Percentiles rank a stretch among this genome's conserved stretches.
Evolutionary conservation across 768 basidiomycete genomes (phyloP).

Genomic region (Porphyrellus cyaneotinctus): DNA sequence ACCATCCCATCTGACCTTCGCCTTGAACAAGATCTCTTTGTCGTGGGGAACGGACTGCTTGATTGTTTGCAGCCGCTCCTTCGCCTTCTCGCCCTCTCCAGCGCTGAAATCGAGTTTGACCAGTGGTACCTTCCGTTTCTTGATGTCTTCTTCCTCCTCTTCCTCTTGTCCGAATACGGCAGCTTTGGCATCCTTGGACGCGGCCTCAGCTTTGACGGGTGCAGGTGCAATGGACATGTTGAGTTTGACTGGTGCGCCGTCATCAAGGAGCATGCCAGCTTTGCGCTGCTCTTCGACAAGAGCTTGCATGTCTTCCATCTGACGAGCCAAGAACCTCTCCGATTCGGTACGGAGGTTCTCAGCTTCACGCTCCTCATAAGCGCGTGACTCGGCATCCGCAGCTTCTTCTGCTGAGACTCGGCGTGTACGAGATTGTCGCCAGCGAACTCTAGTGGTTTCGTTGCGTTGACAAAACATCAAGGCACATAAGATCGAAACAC

Average conservation of each 20-base stretch:
- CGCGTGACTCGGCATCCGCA: constrained; percentile 78
- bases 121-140: constrained; percentile 81
- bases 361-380: constrained; percentile 79
- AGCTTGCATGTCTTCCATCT: constrained; percentile 95
- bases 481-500: constrained; percentile 20
- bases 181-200: constrained; percentile 45
- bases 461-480: not conserved
- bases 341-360: constrained; percentile 87
- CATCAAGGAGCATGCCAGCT: constrained; percentile 85
- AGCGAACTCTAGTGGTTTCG: constrained; percentile 54
- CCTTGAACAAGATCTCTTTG: constrained; percentile 74
- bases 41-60: constrained; percentile 70
- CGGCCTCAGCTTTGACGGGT: constrained; percentile 43
- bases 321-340: constrained; percentile 87
- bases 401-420: constrained; percentile 74
- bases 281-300: constrained; percentile 88
- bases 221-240: constrained; percentile 65
- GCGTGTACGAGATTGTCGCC: constrained; percentile 75
- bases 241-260: constrained; percentile 85
- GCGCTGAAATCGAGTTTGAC: constrained; percentile 88
- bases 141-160: constrained; percentile 76
- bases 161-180: constrained; percentile 78
- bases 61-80: constrained; percentile 77
- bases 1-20: constrained; percentile 89
- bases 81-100: constrained; percentile 76